Evolutionary conservation across 768 basidiomycete genomes (phyloP), one percentile per base, ranked within the genome.

Genomic region (Exidia glandulosa): DNA sequence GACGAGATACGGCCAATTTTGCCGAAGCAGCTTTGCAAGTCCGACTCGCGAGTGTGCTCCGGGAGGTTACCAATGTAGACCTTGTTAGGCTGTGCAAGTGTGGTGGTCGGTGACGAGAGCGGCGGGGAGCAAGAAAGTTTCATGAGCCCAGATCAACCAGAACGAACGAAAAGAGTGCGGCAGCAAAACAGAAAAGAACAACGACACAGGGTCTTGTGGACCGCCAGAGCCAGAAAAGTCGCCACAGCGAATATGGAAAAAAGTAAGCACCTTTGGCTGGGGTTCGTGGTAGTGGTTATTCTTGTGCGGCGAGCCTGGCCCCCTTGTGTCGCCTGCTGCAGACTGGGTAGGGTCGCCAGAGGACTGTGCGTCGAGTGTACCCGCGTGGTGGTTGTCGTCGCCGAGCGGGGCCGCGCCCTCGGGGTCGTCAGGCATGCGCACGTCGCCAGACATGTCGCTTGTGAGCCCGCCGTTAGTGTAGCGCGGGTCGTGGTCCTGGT

Each of bases 21-120:
- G 56, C 88, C 87, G 70, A 93, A 93, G 72, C 91, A 92, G 63
- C 80, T 86, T 72, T 84, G 86, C 30, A 93, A 74, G 68, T 94
- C 90, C 75, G 90, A 88, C 74, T 86, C 81, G 63, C 87, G 86
- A 55, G 90, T 92, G 65, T 90, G 81, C 74, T 90, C 88, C 63
- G 90, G 91, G 62, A 93, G 81, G 64, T 90, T 89, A 70, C 90
- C 90, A 69, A 94, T 84, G 72, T 94, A 94, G 72, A 94, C 86
- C 77, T 94, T 94, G 77, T 90, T 91, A 77, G 89, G 86, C 89
- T 92, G 81, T 77, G 80, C 78, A 81, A 75, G 83, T 78, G 72
- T 80, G 85, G 77, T 85, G 83, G 83, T 83, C 81, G 76, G 74
- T 76, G 79, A 68, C 79, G 71, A 71, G 72, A 76, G 75, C 80